Conservation (phyloP, 495 filamentous ascomycete species). For the Penicillium malachiteum region DNA sequence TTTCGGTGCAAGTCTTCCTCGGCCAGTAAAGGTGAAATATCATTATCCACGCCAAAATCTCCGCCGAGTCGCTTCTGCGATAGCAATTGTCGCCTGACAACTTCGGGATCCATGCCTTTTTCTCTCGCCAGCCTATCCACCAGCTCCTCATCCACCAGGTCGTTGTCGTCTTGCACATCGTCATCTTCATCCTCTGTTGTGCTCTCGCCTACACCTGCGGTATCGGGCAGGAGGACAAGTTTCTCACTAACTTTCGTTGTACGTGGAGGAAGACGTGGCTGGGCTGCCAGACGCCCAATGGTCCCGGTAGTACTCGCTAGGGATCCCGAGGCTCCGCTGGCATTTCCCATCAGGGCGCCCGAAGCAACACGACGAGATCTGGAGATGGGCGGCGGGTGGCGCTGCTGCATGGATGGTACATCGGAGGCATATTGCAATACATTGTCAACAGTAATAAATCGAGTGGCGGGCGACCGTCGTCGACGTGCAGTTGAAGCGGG, state of each 20-base stretch:
- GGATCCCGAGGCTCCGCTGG: constrained; percentile 31
- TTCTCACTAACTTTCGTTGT: constrained; percentile 94
- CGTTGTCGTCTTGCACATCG: constrained; percentile 26
- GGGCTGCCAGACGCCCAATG: constrained; percentile 45
- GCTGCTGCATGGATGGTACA: constrained; percentile 90
- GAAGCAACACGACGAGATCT: constrained; percentile 51
- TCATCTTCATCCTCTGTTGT: constrained; percentile 26
- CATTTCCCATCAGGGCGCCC: constrained; percentile 14
- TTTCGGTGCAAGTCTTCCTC: constrained; percentile 71
- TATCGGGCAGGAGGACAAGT: constrained; percentile 89
- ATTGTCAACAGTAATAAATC: constrained; percentile 93
- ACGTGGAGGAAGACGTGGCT: constrained; percentile 79
- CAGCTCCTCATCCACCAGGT: constrained; percentile 51
- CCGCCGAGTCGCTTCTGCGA: constrained; percentile 40
- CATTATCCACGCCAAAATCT: constrained; percentile 59
- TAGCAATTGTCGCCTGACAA: constrained; percentile 35
- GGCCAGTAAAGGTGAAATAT: constrained; percentile 69
- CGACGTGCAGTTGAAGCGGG: constrained; percentile 32
- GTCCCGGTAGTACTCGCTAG: constrained; percentile 23
- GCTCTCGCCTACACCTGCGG: constrained; percentile 43
- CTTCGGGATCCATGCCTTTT: constrained; percentile 39
- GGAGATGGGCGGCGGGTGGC: constrained; percentile 62
- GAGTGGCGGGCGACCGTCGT: constrained; percentile 55
- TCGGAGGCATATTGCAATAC: constrained; percentile 92
- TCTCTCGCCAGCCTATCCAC: constrained; percentile 39